Conservation (phyloP, 345 rosid species). For the Cardamine resedifolia region DNA sequence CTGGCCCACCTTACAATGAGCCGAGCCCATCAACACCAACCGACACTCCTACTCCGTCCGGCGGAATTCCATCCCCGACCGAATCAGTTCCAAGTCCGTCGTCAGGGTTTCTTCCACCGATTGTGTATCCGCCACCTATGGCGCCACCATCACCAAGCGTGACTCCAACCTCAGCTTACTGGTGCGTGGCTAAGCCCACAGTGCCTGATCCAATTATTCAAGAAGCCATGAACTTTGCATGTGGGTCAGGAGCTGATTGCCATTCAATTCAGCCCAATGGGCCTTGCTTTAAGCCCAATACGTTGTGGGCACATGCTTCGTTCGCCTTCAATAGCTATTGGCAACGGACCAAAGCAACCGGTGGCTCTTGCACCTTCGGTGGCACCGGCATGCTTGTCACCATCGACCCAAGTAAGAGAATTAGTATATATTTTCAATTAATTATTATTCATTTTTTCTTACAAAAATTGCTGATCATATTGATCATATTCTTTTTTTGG, state of each 20-base stretch:
- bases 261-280: slow-evolving; percentile 64
- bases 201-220: slow-evolving; percentile 92
- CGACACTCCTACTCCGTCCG: slow-evolving; percentile 40
- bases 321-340: slow-evolving; percentile 91
- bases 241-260: slow-evolving; percentile 90
- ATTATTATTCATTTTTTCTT: not conserved
- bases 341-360: slow-evolving; percentile 75
- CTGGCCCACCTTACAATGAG: slow-evolving; percentile 47
- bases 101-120: slow-evolving; percentile 56
- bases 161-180: slow-evolving; percentile 49
- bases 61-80: slow-evolving; percentile 41
- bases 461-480: not conserved
- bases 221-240: slow-evolving; percentile 97
- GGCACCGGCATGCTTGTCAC: slow-evolving; percentile 92
- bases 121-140: slow-evolving; percentile 77
- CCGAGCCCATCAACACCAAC: slow-evolving; percentile 38
- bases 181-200: slow-evolving; percentile 95
- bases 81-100: slow-evolving; percentile 51
- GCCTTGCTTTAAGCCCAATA: slow-evolving; percentile 71
- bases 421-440: not conserved
- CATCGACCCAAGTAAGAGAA: slow-evolving; percentile 75
- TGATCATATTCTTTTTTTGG: not conserved
- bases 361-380: slow-evolving; percentile 88
- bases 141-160: slow-evolving; percentile 55
- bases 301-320: slow-evolving; percentile 81